These are phyloP conservation scores for Vanderwaltozyma verrucispora DNA, from an alignment of 805 yeast genomes.

Conservation along the genomic window DNA sequence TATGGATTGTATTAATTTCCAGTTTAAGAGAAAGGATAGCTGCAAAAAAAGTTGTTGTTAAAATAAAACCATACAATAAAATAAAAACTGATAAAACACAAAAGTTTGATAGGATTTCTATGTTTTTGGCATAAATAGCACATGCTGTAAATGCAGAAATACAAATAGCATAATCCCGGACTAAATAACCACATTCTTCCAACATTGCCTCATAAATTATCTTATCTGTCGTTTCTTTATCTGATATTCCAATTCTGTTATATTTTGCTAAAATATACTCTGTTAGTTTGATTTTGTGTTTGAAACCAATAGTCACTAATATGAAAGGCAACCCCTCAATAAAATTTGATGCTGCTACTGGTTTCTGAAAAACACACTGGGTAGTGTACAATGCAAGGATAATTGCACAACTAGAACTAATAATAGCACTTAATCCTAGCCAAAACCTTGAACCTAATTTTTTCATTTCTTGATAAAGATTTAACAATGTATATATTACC, in stretches of 20 bases:
- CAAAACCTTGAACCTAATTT: constrained; percentile 75
- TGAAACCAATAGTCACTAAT: constrained; percentile 87
- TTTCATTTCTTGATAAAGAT: constrained; percentile 66
- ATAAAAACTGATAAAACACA: constrained; percentile 65
- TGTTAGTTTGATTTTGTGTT: constrained; percentile 69
- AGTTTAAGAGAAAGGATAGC: constrained; percentile 80
- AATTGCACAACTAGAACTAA: constrained; percentile 75
- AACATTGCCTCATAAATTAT: constrained; percentile 29
- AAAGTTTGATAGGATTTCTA: constrained; percentile 71
- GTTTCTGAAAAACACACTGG: constrained; percentile 42
- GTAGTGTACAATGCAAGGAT: constrained; percentile 64
- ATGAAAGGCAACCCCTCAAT: constrained; percentile 91
- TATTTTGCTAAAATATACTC: constrained; percentile 38
- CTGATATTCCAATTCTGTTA: constrained; percentile 26
- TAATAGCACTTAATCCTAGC: constrained; percentile 70
- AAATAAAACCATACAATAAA: constrained; percentile 56
- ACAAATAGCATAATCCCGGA: constrained; percentile 72
- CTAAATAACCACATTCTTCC: constrained; percentile 30
- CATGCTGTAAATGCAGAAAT: constrained; percentile 58
- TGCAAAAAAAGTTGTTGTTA: constrained; percentile 71
- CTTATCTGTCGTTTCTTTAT: constrained; percentile 17
- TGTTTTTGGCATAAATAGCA: constrained; percentile 50
- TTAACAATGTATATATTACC: constrained; percentile 74
- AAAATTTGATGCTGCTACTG: constrained; percentile 60
- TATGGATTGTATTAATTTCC: constrained; percentile 77